Percentiles rank a stretch among this genome's conserved stretches.
phyloP scores from a whole-genome alignment of 2,329 filamentous ascomycete genomes.

The Fusarium sp. region DNA sequence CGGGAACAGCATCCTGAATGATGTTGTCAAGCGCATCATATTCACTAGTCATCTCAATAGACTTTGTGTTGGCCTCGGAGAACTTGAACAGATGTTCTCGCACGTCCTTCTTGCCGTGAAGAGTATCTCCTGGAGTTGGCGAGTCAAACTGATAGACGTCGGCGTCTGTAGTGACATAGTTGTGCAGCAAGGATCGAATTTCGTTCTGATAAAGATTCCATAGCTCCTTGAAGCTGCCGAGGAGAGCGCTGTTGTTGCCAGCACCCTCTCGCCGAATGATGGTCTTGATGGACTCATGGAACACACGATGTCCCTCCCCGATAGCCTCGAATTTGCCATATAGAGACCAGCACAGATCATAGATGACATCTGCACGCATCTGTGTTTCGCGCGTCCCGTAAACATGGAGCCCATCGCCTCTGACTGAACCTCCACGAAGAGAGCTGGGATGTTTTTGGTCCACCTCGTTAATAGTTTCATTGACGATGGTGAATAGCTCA shows the following conservation, averaged over 20 bases:
- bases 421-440: slow-evolving; percentile 66
- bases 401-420: slow-evolving; percentile 67
- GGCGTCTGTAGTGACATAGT: slow-evolving; percentile 93
- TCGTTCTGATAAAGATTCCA: slow-evolving; percentile 99
- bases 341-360: slow-evolving; percentile 89
- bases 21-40: slow-evolving; percentile 91
- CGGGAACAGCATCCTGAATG: slow-evolving; percentile 90
- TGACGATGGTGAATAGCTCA: slow-evolving; percentile 92
- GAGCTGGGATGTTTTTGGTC: slow-evolving; percentile 92
- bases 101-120: slow-evolving; percentile 61
- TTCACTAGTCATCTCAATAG: slow-evolving; percentile 81
- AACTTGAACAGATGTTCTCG: slow-evolving; percentile 84
- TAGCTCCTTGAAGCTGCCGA: slow-evolving; percentile 92
- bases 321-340: slow-evolving; percentile 99
- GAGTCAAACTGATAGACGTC: slow-evolving; percentile 75
- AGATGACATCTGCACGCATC: slow-evolving; percentile 84
- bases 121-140: slow-evolving; percentile 58
- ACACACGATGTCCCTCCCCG: slow-evolving; percentile 90
- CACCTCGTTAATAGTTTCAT: slow-evolving; percentile 93
- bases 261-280: slow-evolving; percentile 84
- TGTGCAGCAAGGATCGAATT: slow-evolving; percentile 92
- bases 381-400: slow-evolving; percentile 77
- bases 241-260: slow-evolving; percentile 72
- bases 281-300: slow-evolving; percentile 90
- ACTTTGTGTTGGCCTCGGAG: slow-evolving; percentile 83